These are phyloP conservation scores for Leptosphaerulina australis DNA, from an alignment of 2,329 filamentous ascomycete genomes.

Conservation along the genomic window DNA sequence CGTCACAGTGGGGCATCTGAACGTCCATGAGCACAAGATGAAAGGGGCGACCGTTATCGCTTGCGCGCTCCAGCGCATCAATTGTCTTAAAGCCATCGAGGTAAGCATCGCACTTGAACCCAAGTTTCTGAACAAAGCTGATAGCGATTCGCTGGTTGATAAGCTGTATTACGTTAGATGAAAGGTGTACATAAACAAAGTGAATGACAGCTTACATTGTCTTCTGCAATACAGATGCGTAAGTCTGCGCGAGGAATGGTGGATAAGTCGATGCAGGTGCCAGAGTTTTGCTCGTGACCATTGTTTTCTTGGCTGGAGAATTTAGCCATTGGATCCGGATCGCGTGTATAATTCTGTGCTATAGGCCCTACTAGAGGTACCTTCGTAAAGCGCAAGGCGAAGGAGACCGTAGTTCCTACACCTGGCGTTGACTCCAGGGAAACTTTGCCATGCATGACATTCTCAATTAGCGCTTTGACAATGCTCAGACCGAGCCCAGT, in stretches of 20 bases:
- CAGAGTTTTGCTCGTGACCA: constrained; percentile 48
- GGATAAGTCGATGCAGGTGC: constrained; percentile 59
- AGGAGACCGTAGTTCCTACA: constrained; percentile 73
- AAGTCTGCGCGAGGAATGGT: constrained; percentile 77
- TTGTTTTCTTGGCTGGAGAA: constrained; percentile 59
- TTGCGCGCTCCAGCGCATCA: constrained; percentile 77
- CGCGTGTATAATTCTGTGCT: constrained; percentile 41
- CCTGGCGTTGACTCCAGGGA: constrained; percentile 78
- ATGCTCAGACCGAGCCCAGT: constrained; percentile 91
- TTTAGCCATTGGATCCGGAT: constrained; percentile 62
- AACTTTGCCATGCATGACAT: constrained; percentile 86
- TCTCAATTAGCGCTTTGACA: constrained; percentile 92
- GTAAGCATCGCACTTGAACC: constrained; percentile 86
- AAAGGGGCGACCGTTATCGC: constrained; percentile 75
- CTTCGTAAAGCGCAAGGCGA: constrained; percentile 85
- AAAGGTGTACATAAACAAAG: too few relatives aligned
- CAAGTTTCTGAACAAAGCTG: constrained; percentile 84
- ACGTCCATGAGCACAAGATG: constrained; percentile 95
- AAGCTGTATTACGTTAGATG: too few relatives aligned
- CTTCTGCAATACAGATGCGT: constrained; percentile 90
- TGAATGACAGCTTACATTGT: too few relatives aligned
- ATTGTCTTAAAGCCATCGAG: constrained; percentile 89
- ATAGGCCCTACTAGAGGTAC: constrained; percentile 68
- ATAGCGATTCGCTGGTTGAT: constrained; percentile 96
- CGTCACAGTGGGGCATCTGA: constrained; percentile 92